Percentiles rank a stretch among this genome's conserved stretches.
Evolutionary conservation across 306 rosid genomes (phyloP).

Genomic region (Vicia faba): DNA sequence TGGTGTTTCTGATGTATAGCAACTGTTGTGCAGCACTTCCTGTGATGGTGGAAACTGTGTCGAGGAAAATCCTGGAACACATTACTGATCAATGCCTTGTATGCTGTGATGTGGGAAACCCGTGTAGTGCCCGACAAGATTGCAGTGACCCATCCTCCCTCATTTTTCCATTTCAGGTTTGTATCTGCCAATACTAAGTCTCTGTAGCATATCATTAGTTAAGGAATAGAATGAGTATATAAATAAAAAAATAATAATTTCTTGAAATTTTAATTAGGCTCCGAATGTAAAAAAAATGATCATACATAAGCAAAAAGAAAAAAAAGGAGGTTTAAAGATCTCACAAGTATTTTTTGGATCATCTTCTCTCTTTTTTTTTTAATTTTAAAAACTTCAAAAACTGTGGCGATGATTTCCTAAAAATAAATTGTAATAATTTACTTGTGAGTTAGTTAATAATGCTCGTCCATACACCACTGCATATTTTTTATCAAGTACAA

Average conservation of each 20-base stretch:
- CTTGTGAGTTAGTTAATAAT: not conserved
- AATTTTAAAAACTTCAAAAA: not conserved
- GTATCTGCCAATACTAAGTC: conserved; percentile 30
- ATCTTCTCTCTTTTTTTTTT: not conserved
- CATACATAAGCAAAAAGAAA: conserved; percentile 5
- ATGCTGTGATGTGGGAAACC: conserved; percentile 95
- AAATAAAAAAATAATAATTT: not conserved
- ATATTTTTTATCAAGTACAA: not conserved
- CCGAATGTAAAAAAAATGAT: conserved; percentile 14
- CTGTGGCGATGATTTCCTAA: conserved; percentile 11
- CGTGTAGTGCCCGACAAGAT: conserved; percentile 88
- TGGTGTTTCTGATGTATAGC: conserved; percentile 26
- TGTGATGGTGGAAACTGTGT: conserved; percentile 75
- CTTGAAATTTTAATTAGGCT: conserved; percentile 18
- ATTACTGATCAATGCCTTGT: conserved; percentile 91
- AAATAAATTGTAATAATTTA: conserved; percentile 3
- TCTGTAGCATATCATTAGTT: conserved; percentile 7
- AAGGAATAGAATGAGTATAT: conserved; percentile 17
- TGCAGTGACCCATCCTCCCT: conserved; percentile 91
- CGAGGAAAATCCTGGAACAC: conserved; percentile 78
- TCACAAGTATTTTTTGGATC: conserved; percentile 16
- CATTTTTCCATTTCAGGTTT: conserved; percentile 96
- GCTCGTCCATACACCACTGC: not conserved
- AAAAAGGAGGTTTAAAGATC: not conserved
- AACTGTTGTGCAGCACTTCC: conserved; percentile 79